phyloP scores from a whole-genome alignment of 2,329 filamentous ascomycete genomes.

The Fusarium mundagurra region DNA sequence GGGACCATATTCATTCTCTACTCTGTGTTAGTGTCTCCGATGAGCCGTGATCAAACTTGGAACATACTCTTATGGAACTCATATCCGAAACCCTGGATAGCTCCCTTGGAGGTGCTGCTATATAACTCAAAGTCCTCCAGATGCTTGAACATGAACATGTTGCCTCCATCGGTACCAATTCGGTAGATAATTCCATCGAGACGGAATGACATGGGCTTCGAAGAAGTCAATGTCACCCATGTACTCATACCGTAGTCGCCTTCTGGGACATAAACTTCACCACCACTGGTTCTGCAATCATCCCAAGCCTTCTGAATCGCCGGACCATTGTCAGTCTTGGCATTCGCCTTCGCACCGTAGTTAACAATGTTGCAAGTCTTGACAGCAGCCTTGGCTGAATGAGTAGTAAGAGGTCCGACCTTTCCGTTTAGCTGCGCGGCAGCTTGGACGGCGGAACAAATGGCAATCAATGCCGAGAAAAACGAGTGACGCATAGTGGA shows the following conservation, averaged over 20 bases:
- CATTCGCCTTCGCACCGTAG: slow-evolving; percentile 24
- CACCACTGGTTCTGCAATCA: slow-evolving; percentile 22
- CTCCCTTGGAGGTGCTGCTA: slow-evolving; percentile 35
- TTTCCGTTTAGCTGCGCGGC: slow-evolving; percentile 33
- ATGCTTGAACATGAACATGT: slow-evolving; percentile 36
- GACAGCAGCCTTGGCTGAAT: slow-evolving; percentile 19
- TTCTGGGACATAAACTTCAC: slow-evolving; percentile 29
- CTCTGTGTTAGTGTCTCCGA: background rate
- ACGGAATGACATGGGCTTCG: slow-evolving; percentile 32
- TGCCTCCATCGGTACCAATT: slow-evolving; percentile 19
- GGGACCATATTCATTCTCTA: slow-evolving; percentile 29
- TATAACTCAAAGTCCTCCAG: slow-evolving; percentile 35
- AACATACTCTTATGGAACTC: background rate
- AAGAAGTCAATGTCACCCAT: slow-evolving; percentile 29
- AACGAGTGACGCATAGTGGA: slow-evolving; percentile 14
- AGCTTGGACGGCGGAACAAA: slow-evolving; percentile 24
- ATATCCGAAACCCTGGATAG: slow-evolving; percentile 25
- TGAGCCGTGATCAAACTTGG: rapidly evolving
- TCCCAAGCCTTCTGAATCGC: slow-evolving; percentile 34
- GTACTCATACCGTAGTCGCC: slow-evolving; percentile 33
- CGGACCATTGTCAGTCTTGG: slow-evolving; percentile 23
- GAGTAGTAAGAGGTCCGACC: slow-evolving; percentile 26
- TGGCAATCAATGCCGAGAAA: slow-evolving; percentile 29
- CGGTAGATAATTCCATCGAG: slow-evolving; percentile 34
- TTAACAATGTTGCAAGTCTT: slow-evolving; percentile 36